Conservation (phyloP, 768 basidiomycete species). For the Trametes cubensis region DNA sequence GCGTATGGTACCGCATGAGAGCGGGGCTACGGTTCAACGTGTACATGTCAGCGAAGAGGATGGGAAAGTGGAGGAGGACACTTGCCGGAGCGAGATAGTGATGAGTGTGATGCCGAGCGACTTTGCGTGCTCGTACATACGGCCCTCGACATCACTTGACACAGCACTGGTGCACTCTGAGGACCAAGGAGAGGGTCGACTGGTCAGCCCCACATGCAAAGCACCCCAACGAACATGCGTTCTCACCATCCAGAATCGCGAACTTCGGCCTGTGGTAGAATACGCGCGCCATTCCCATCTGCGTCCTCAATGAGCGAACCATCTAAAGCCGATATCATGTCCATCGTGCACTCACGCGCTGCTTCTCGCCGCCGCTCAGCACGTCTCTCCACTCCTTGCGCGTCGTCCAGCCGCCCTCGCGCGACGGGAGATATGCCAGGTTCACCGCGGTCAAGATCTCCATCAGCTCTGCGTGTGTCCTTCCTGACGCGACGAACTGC, state of each 20-base stretch:
- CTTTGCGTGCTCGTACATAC: slow-evolving; percentile 94
- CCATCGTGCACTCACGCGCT: slow-evolving; percentile 55
- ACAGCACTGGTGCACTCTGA: slow-evolving; percentile 94
- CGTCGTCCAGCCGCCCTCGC: slow-evolving; percentile 90
- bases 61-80: slow-evolving; percentile 2
- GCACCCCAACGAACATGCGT: background rate
- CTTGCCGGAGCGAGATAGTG: slow-evolving; percentile 85
- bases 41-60: background rate
- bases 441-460: slow-evolving; percentile 80
- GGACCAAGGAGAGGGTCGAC: background rate
- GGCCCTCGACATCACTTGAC: slow-evolving; percentile 92
- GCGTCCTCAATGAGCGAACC: background rate
- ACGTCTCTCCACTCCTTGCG: slow-evolving; percentile 97
- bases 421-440: slow-evolving; percentile 77
- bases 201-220: background rate
- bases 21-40: slow-evolving; percentile 58
- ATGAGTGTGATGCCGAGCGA: slow-evolving; percentile 87
- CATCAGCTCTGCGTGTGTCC: slow-evolving; percentile 70
- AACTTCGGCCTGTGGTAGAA: slow-evolving; percentile 87
- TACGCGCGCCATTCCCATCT: slow-evolving; percentile 93
- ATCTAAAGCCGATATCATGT: background rate
- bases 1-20: slow-evolving; percentile 86
- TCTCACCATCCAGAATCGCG: slow-evolving; percentile 82
- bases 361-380: slow-evolving; percentile 95
- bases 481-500: slow-evolving; percentile 62